Percentiles rank a stretch among this genome's conserved stretches.
phyloP scores from a whole-genome alignment of 352 stramenopile species.

The Phytophthora meadii region DNA sequence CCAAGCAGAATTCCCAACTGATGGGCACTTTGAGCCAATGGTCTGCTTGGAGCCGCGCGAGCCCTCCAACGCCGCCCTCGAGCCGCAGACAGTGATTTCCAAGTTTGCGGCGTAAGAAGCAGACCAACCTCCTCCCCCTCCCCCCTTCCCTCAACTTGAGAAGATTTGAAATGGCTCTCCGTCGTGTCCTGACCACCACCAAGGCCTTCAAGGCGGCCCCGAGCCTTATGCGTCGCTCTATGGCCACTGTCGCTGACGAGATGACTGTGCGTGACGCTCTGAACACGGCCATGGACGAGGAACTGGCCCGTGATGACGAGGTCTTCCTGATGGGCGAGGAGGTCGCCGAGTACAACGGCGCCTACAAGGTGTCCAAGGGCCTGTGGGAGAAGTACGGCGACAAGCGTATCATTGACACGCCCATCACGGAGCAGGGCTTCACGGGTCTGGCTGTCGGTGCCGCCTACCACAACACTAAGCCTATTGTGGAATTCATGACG shows the following conservation, averaged over 20 bases:
- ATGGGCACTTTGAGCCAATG: constrained; percentile 27
- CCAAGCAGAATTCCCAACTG: constrained; percentile 12
- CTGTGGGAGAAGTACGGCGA: constrained; percentile 99
- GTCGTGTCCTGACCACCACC: constrained; percentile 56
- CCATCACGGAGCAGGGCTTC: constrained; percentile 98
- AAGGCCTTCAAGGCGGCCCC: constrained; percentile 41
- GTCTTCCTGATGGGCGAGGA: constrained; percentile 98
- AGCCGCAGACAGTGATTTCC: constrained; percentile 29
- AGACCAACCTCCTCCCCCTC: constrained; percentile 21
- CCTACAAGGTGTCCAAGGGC: constrained; percentile 99
- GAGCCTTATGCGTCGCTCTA: constrained; percentile 58
- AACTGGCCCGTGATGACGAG: constrained; percentile 97
- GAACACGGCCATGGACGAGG: constrained; percentile 98
- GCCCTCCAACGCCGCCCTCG: neutral
- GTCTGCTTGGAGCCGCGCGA: constrained; percentile 28
- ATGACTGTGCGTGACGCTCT: constrained; percentile 99
- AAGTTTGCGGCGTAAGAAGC: constrained; percentile 40
- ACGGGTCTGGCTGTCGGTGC: constrained; percentile 94
- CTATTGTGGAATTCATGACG: constrained; percentile 99
- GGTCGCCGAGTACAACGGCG: constrained; percentile 99
- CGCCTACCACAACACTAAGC: constrained; percentile 97
- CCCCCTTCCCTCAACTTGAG: neutral
- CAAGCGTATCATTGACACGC: constrained; percentile 99
- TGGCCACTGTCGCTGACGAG: constrained; percentile 78
- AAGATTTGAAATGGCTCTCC: constrained; percentile 52